phyloP scores from a whole-genome alignment of 345 rosid genomes.

The Erysimum cheiranthoides region DNA sequence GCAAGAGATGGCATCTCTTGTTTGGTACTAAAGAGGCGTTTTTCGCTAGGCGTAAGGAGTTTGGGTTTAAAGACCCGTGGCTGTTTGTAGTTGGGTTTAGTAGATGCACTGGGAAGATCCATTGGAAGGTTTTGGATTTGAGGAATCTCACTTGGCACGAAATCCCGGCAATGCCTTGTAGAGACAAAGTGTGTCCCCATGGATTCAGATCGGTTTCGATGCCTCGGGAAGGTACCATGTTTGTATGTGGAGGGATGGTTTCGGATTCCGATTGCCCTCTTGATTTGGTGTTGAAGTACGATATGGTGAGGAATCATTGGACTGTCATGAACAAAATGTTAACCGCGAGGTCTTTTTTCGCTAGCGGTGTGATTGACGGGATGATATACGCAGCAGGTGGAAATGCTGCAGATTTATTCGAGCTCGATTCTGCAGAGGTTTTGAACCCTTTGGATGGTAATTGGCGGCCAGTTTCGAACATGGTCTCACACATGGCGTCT shows the following conservation, averaged over 20 bases:
- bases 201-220: constrained; percentile 74
- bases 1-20: constrained; percentile 81
- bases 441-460: constrained; percentile 68
- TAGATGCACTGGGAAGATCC: constrained; percentile 76
- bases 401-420: constrained; percentile 66
- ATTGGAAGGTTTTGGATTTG: constrained; percentile 85
- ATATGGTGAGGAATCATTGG: constrained; percentile 84
- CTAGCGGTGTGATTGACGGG: constrained; percentile 71
- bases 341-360: constrained; percentile 78
- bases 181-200: constrained; percentile 78
- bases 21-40: constrained; percentile 73
- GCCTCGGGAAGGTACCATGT: constrained; percentile 65
- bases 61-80: constrained; percentile 84
- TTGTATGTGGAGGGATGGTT: constrained; percentile 88
- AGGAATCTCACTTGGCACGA: constrained; percentile 77
- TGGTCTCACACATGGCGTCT: constrained; percentile 83
- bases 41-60: constrained; percentile 68
- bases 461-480: constrained; percentile 65
- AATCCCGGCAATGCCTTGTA: constrained; percentile 83
- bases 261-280: constrained; percentile 82
- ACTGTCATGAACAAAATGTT: constrained; percentile 68
- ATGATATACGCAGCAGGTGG: constrained; percentile 89
- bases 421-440: constrained; percentile 79
- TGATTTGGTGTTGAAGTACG: constrained; percentile 77
- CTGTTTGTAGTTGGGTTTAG: constrained; percentile 78